Evolutionary conservation across 441 rosid species (phyloP), one percentile per base, ranked within the genome.

Genomic region (Populus hybrid): DNA sequence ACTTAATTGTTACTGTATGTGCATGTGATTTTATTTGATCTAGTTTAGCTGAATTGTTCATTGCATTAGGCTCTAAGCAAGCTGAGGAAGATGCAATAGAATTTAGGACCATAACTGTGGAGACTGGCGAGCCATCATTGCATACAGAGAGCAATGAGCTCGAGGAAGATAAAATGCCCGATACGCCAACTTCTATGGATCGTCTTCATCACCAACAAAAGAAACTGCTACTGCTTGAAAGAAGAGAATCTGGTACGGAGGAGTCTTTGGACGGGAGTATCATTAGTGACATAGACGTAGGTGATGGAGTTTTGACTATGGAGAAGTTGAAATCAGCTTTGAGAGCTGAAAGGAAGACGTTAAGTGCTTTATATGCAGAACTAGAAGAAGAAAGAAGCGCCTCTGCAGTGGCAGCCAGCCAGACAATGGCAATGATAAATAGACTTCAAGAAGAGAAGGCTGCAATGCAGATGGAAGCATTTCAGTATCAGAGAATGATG

Each of bases 401-500:
- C n/a, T 95, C 99, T 12, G 95, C 98, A 0, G 85, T 89, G 26
- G 98, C 99, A 0, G 90, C 99, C 0, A 92, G 82, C 82, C 94
- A 95, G 75, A 92, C 99, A 14, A 95, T 95, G 99, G 99, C 98
- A 1, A 95, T 95, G 99, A 95, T 95, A 73, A 95, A 92, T 67
- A 83, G 98, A 79, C 91, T 95, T 65, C 99, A 95, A 71, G 99
- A 92, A 78, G 98, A 95, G 88, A 95, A 92, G 80, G 97, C 99
- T 0, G 97, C 97, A 8, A 89, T 94, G 97, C 98, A 94, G 90
- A 95, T 95, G 99, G 99, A 95, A 80, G 99, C 98, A 21, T 81
- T 92, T 82, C 99, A 95, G 84, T 95, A 95, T 35, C 97, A 95
- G 80, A 86, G 99, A 76, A 93, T 95, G 98, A 95, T 95, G 99